Base-by-base conservation (phyloP, 1,284 basidiomycete genomes). In the Cutaneotrichosporon daszewskae region DNA sequence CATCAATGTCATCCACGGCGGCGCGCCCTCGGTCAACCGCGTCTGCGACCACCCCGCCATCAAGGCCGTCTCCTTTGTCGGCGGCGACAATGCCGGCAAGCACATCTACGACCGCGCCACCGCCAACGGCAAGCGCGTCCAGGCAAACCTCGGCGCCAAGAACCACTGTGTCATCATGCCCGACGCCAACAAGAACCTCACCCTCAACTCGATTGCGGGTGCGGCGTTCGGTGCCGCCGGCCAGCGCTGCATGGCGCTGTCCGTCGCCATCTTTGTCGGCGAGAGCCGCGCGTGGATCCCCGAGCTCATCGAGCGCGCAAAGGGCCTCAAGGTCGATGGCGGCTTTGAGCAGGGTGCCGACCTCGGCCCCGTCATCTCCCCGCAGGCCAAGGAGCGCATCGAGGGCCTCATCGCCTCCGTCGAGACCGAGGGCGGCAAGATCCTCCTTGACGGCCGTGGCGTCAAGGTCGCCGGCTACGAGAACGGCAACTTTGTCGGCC, bases 181-280 rank as follows among this genome's bases (percentile, higher is more conserved):
- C 22, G 94, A 97, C 69, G 92, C 92, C 23, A 96, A 96, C 75
- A 88, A 85, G 72, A 94, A 97, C 65, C 78, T 88, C 38, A 84
- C 92, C 13, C 74, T 98, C 47, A 97, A 97, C 73, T 88, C 90
- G 6, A 82, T 97, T 46, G 76, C 91, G 34, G 94, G 94, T 34
- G 92, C 94, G 29, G 92, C 92, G 2, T 97, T 97, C 60, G 94
- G 94, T 49, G 94, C 94, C 54, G 94, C 94, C 28, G 94, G 94
- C 18, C 94, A 98, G 69, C 80, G 94, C 43, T 97, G 92, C 74
- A 94, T 94, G 89, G 89, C 89, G 8, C 75, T 91, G 32, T 92
- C 89, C 12, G 89, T 91, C 36, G 66, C 63, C 17, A 76, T 97
- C 28, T 79, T 94, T 42, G 87, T 98, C 32, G 94, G 92, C 23